A percentile compares a stretch with the other conserved stretches of the same genome.
These are phyloP conservation scores for Trypanosoma conorhini DNA, from an alignment of 208 protist species.

Conservation along the genomic window DNA sequence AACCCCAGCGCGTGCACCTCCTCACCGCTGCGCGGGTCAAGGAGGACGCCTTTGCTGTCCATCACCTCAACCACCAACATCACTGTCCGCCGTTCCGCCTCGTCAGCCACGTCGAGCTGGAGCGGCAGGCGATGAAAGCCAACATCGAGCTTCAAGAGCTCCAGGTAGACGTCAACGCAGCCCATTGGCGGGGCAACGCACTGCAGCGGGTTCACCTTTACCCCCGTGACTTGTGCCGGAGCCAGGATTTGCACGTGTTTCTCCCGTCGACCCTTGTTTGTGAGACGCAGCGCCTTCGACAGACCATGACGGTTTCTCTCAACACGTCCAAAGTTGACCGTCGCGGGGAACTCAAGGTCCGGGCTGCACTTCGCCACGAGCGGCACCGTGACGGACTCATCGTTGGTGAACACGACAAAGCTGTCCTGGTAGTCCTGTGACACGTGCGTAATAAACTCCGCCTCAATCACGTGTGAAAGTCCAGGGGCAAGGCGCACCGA, in stretches of 20 bases:
- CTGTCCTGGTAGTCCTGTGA: conserved; percentile 71
- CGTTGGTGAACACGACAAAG: conserved; percentile 70
- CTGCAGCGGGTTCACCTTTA: conserved; percentile 33
- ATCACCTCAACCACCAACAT: conserved; percentile 66
- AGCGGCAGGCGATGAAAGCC: conserved; percentile 52
- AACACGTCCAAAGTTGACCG: conserved; percentile 72
- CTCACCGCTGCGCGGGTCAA: conserved; percentile 54
- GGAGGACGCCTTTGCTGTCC: conserved; percentile 68
- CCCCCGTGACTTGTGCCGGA: background rate
- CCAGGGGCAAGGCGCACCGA: conserved; percentile 75
- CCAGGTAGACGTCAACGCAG: conserved; percentile 47
- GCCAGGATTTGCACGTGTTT: conserved; percentile 34
- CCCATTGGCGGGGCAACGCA: conserved; percentile 43
- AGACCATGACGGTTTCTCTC: conserved; percentile 47
- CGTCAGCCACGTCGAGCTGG: conserved; percentile 45
- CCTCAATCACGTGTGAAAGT: conserved; percentile 70
- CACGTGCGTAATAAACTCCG: conserved; percentile 81
- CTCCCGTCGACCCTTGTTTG: conserved; percentile 72
- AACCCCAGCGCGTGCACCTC: conserved; percentile 70
- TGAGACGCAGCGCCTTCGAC: conserved; percentile 47
- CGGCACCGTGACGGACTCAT: conserved; percentile 63
- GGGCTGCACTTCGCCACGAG: conserved; percentile 65
- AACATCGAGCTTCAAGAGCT: conserved; percentile 48
- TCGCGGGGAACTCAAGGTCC: conserved; percentile 51
- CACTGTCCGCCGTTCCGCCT: conserved; percentile 35